Base-by-base conservation (phyloP, 2,329 filamentous ascomycete species). In the Nemania sp. region DNA sequence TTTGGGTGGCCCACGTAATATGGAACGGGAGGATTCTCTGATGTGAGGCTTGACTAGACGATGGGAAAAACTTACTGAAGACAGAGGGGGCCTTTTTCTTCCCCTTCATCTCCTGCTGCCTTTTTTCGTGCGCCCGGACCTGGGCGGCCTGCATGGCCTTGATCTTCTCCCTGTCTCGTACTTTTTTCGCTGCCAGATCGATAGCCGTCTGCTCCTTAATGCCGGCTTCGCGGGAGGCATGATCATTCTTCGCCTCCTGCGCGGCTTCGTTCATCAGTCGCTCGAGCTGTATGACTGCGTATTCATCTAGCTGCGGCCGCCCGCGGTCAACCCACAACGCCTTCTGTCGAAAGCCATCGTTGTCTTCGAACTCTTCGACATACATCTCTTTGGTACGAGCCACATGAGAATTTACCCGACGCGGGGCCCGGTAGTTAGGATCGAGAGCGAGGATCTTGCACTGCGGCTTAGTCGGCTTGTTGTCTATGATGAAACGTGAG, bases 361-460 rank as follows among this genome's bases (percentile, higher is more conserved):
- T 44, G 2, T 36, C 43, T 6, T 37, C n/a, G 17, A 20, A 37
- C 5, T 39, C 31, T 7, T 49, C 45, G 5, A 37, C 17, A 15
- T 41, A 28, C 5, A 42, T 28, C 23, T 41, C 43, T 22, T 56
- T 45, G 1, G 15, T 11, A 3, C 54, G 44, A 14, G 43, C 30
- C 1, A 8, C 14, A 3, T 44, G 28, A 5, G 41, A 28, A 12
- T 42, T 9, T n/a, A n/a, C n/a, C n/a, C n/a, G n/a, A 6, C 42
- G 48, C 3, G 24, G 7, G 1, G 36, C 19, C n/a, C 22, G 30
- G 12, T 52, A 30, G 1, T 30, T 17, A 12, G 52, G 47, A 4
- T 51, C 8, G 20, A 44, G 49, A 12, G 53, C 14, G 5, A 17
- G 42, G 12, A 56, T 56, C 3, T 41, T 52, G 26, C 23, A 52